Evolutionary conservation across 441 rosid genomes (phyloP).

Genomic region (Eutrema salsugineum): DNA sequence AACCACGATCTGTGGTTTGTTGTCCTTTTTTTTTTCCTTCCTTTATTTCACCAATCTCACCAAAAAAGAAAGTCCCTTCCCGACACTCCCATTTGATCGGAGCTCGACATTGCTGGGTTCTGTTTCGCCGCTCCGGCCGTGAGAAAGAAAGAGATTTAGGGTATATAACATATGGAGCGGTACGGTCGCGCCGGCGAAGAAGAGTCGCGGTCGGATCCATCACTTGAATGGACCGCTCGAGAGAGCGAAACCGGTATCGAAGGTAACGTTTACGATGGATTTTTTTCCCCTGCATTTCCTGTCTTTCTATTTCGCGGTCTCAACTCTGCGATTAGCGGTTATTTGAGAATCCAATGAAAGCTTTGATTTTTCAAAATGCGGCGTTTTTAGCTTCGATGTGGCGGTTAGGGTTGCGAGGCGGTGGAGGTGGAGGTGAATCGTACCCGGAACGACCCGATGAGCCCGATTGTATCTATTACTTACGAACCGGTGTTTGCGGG

Average conservation of each 20-base stretch:
- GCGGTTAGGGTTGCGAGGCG: slow-evolving; percentile 48
- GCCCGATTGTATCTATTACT: slow-evolving; percentile 70
- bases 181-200: slow-evolving; percentile 53
- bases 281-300: background rate
- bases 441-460: slow-evolving; percentile 75
- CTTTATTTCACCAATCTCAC: background rate
- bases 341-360: background rate
- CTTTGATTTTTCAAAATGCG: background rate
- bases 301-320: background rate
- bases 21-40: background rate
- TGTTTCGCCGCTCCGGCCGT: background rate
- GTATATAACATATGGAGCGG: slow-evolving; percentile 49
- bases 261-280: slow-evolving; percentile 36
- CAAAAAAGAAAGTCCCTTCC: background rate
- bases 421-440: slow-evolving; percentile 37
- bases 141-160: background rate
- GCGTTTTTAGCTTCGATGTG: slow-evolving; percentile 56
- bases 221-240: slow-evolving; percentile 55
- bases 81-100: slow-evolving; percentile 48
- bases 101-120: slow-evolving; percentile 20
- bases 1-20: slow-evolving; percentile 24
- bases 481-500: slow-evolving; percentile 78
- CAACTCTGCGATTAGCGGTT: slow-evolving; percentile 6
- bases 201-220: slow-evolving; percentile 60
- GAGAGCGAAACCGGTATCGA: slow-evolving; percentile 56